These are phyloP conservation scores for Davidsoniella neocaledoniae DNA, from an alignment of 2,329 filamentous ascomycete species.

Conservation along the genomic window DNA sequence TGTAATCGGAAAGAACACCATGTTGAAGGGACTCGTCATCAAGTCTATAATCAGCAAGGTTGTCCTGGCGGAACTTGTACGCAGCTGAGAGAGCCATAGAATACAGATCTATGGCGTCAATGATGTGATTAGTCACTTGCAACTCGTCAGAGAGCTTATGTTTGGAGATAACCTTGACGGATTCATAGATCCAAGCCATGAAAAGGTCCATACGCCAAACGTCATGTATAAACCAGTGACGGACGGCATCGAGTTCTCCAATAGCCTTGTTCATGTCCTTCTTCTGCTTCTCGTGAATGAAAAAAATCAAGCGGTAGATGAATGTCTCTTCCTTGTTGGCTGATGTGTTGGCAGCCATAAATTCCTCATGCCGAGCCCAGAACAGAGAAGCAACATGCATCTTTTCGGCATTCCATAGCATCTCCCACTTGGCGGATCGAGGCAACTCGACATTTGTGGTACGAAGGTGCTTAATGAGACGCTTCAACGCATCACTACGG, in stretches of 20 bases:
- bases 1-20: slow-evolving; percentile 47
- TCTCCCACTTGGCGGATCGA: slow-evolving; percentile 53
- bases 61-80: slow-evolving; percentile 54
- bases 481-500: slow-evolving; percentile 55
- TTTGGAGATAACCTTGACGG: slow-evolving; percentile 55
- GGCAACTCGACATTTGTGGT: slow-evolving; percentile 49
- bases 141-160: slow-evolving; percentile 39
- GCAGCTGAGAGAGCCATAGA: slow-evolving; percentile 43
- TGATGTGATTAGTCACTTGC: slow-evolving; percentile 37
- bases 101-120: slow-evolving; percentile 50
- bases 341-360: slow-evolving; percentile 39
- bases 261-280: slow-evolving; percentile 44
- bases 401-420: slow-evolving; percentile 85
- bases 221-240: slow-evolving; percentile 76
- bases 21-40: slow-evolving; percentile 46
- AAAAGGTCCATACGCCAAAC: slow-evolving; percentile 56
- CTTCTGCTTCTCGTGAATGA: slow-evolving; percentile 62
- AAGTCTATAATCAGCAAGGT: slow-evolving; percentile 57
- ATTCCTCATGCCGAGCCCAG: slow-evolving; percentile 65
- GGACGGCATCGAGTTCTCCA: slow-evolving; percentile 61
- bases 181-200: slow-evolving; percentile 62
- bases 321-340: slow-evolving; percentile 30
- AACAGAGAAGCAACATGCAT: slow-evolving; percentile 62
- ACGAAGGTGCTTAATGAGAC: slow-evolving; percentile 56
- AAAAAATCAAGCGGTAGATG: slow-evolving; percentile 49